Evolutionary conservation across 2,329 filamentous ascomycete species (phyloP).

Genomic region (Alternaria tenuissima): DNA sequence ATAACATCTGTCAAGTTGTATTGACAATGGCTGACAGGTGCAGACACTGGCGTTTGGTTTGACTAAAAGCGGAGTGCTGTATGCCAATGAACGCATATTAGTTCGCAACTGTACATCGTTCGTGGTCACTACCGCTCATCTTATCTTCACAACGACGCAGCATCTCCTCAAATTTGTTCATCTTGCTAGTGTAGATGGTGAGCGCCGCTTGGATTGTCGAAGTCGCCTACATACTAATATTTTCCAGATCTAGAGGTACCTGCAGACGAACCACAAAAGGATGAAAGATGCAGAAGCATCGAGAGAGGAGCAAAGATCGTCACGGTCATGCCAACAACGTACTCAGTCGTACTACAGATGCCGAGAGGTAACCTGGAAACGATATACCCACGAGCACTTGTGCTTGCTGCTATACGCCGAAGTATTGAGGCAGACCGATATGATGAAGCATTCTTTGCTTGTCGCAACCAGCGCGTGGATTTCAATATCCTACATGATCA

Average conservation of each 20-base stretch:
- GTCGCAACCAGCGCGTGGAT: conserved; percentile 91
- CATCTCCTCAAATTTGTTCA: conserved; percentile 96
- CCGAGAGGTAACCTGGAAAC: conserved; percentile 95
- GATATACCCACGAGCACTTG: conserved; percentile 90
- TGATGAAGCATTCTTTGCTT: conserved; percentile 82
- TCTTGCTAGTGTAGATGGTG: conserved; percentile 71
- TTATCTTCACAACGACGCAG: conserved; percentile 91
- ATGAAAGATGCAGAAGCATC: conserved; percentile 90
- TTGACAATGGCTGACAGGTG: conserved; percentile 24
- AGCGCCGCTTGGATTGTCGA: conserved; percentile 13
- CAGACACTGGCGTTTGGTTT: conserved; percentile 68
- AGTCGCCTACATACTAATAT: conserved; percentile 7
- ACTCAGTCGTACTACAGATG: conserved; percentile 90
- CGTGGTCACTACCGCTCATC: conserved; percentile 77
- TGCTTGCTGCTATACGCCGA: conserved; percentile 85
- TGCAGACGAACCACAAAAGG: conserved; percentile 85
- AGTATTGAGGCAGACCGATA: conserved; percentile 85
- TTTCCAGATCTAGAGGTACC: conserved; percentile 78
- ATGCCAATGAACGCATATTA: conserved; percentile 76
- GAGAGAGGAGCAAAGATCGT: conserved; percentile 89
- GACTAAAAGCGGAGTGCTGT: conserved; percentile 78
- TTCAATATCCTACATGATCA: conserved; percentile 98
- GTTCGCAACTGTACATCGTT: conserved; percentile 94
- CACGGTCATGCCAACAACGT: conserved; percentile 86
- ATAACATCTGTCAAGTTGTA: not conserved